Evolutionary conservation across 768 basidiomycete genomes (phyloP).

Genomic region (Termitomyces sp.): DNA sequence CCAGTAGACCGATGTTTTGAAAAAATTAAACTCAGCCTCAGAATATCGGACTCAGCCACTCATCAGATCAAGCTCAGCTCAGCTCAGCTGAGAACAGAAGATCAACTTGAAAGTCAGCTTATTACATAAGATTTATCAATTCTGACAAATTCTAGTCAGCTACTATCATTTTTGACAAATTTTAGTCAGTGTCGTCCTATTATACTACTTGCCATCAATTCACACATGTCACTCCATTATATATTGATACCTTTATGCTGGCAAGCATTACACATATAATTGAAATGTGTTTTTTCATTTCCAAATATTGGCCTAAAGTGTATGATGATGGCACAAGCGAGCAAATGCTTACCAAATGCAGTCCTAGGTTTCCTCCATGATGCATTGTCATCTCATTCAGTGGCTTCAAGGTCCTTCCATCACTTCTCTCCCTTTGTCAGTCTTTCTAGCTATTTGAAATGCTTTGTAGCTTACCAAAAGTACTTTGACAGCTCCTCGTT

Average conservation of each 20-base stretch:
- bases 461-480: slow-evolving; percentile 2
- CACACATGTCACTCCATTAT: too few species aligned
- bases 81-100: too few species aligned
- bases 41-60: too few species aligned
- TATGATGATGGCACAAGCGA: slow-evolving; percentile 58
- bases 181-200: too few species aligned
- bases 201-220: too few species aligned
- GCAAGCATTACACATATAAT: slow-evolving; percentile 77
- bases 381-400: slow-evolving; percentile 15
- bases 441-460: slow-evolving; percentile 14
- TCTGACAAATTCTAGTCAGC: too few species aligned
- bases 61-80: too few species aligned
- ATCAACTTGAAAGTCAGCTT: too few species aligned
- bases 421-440: slow-evolving; percentile 88
- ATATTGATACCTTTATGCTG: slow-evolving; percentile 75
- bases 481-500: slow-evolving; percentile 52
- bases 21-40: too few species aligned
- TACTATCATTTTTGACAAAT: too few species aligned
- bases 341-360: slow-evolving; percentile 51
- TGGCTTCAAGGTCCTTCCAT: slow-evolving; percentile 61
- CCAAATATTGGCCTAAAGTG: slow-evolving; percentile 23
- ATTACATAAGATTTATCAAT: too few species aligned
- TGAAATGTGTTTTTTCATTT: slow-evolving; percentile 76
- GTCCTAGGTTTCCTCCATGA: slow-evolving; percentile 10
- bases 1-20: too few species aligned